These are phyloP conservation scores for Allantophomopsis lycopodina DNA, from an alignment of 2,329 filamentous ascomycete genomes.

Conservation along the genomic window DNA sequence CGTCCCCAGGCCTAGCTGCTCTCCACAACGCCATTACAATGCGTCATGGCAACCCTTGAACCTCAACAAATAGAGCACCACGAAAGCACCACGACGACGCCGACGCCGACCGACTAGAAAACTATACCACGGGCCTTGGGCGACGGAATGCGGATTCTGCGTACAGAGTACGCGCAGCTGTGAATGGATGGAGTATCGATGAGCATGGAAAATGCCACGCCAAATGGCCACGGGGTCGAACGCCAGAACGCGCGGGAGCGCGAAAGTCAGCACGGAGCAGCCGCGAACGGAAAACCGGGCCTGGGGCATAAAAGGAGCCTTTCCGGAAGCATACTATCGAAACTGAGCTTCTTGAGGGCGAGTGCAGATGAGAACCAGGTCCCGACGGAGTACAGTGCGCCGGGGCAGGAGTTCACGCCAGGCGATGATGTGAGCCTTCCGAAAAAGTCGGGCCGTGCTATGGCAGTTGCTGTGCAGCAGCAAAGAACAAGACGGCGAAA, in stretches of 20 bases:
- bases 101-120: no score
- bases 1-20: no score
- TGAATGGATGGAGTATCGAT: no score
- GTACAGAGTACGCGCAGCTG: no score
- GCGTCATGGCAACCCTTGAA: no score
- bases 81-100: no score
- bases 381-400: slow-evolving; percentile 11
- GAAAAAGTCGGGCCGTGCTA: slow-evolving; percentile 16
- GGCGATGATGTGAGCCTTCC: slow-evolving; percentile 1
- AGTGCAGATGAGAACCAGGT: slow-evolving; percentile 23
- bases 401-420: background rate
- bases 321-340: slow-evolving; percentile 48
- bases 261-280: background rate
- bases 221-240: background rate
- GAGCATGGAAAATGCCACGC: slow-evolving; percentile 3
- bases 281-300: slow-evolving; percentile 31
- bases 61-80: no score
- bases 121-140: no score
- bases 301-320: slow-evolving; percentile 19
- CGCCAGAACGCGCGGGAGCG: background rate
- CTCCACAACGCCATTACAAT: no score
- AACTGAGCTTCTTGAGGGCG: slow-evolving; percentile 53
- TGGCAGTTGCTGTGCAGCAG: slow-evolving; percentile 23
- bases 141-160: no score
- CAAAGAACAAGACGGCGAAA: slow-evolving; percentile 54